Evolutionary conservation across 1,139 yeast genomes (phyloP).

Genomic region (Nakaseomyces uthaithaninus): DNA sequence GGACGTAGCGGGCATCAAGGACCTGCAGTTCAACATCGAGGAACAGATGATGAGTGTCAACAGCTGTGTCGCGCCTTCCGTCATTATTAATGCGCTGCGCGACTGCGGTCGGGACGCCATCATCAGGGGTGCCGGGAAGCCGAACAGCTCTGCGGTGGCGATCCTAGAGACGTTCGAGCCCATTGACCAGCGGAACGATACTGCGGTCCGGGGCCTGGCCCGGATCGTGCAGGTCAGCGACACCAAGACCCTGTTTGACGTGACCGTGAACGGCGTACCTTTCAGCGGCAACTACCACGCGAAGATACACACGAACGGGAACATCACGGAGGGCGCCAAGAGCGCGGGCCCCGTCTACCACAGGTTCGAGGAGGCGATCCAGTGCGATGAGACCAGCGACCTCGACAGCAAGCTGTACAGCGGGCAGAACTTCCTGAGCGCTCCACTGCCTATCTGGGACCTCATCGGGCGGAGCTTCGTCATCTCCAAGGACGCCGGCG

Average conservation of each 20-base stretch:
- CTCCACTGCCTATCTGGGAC: conserved; percentile 48
- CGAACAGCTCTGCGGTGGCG: conserved; percentile 87
- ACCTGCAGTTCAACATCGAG: conserved; percentile 18
- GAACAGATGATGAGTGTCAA: conserved; percentile 22
- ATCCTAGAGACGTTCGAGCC: conserved; percentile 66
- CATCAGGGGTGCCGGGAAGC: conserved; percentile 81
- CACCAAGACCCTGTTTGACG: conserved; percentile 53
- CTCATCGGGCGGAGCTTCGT: conserved; percentile 78
- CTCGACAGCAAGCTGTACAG: conserved; percentile 16
- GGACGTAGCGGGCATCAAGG: conserved; percentile 17
- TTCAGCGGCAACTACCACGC: conserved; percentile 60
- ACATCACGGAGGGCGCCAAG: conserved; percentile 63
- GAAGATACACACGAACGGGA: conserved; percentile 61
- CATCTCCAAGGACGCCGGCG: conserved; percentile 41
- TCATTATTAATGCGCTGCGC: conserved; percentile 21
- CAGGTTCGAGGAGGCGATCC: conserved; percentile 37
- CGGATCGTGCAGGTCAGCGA: conserved; percentile 66
- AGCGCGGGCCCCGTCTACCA: conserved; percentile 53
- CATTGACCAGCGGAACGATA: conserved; percentile 34
- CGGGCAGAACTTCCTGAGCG: conserved; percentile 61
- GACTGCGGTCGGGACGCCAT: conserved; percentile 72
- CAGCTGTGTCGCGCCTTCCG: conserved; percentile 26
- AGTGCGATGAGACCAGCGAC: conserved; percentile 32
- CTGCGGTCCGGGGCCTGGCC: conserved; percentile 80
- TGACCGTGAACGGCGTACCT: conserved; percentile 64